Percentiles rank a stretch among this genome's conserved stretches.
Conservation (phyloP, 73 alveolate genomes). For the Breviolum minutum region DNA sequence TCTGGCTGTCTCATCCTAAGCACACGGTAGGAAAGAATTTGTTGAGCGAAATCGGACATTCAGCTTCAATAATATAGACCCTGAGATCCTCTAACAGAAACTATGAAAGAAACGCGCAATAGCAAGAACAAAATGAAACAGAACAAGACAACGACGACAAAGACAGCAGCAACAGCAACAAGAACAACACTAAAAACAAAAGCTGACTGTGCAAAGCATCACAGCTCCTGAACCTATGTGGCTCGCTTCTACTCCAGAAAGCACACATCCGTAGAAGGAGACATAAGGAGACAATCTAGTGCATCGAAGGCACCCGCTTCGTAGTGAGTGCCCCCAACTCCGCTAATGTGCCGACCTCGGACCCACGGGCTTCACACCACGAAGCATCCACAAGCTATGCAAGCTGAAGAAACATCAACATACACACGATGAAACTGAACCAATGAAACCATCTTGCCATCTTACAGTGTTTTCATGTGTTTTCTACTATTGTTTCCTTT, state of each 20-base stretch:
- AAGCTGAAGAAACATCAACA: too few species aligned
- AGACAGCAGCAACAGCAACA: not conserved
- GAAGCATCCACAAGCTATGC: too few species aligned
- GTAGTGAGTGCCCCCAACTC: conserved; percentile 91
- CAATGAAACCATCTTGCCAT: too few species aligned
- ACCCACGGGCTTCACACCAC: not conserved
- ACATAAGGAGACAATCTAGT: not conserved
- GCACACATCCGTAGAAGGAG: not conserved
- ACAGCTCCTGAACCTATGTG: not conserved
- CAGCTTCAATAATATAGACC: too few species aligned
- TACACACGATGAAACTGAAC: too few species aligned
- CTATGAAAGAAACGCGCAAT: too few species aligned
- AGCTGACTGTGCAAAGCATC: too few species aligned
- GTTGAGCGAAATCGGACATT: too few species aligned
- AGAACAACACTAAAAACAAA: not conserved
- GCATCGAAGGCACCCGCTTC: conserved; percentile 10
- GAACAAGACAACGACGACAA: not conserved
- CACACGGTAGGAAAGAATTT: too few species aligned
- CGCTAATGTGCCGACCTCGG: conserved; percentile 65
- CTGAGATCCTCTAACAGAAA: too few species aligned
- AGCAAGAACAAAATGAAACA: too few species aligned
- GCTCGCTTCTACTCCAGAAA: not conserved
- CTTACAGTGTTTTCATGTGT: not conserved
- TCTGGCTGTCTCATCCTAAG: conserved; percentile 75
- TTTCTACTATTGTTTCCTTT: not conserved